Evolutionary conservation across 2,329 filamentous ascomycete species (phyloP).

Genomic region (Tolypocladium capitatum): DNA sequence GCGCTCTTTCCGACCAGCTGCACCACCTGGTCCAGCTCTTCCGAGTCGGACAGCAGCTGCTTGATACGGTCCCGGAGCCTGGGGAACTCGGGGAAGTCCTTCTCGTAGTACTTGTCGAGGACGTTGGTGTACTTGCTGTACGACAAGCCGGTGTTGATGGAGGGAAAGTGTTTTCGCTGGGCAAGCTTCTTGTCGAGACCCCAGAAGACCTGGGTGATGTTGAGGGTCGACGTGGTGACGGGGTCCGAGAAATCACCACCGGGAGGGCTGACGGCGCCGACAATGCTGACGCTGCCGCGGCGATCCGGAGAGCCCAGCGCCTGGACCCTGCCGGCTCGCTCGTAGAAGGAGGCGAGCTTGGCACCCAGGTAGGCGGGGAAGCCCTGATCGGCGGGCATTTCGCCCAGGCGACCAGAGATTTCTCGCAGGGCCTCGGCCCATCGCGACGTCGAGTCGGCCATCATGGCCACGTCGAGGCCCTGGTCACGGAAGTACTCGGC

Average conservation of each 20-base stretch:
- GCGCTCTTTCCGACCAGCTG: slow-evolving; percentile 97
- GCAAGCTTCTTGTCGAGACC: slow-evolving; percentile 99
- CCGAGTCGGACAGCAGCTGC: slow-evolving; percentile 85
- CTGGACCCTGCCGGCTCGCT: slow-evolving; percentile 81
- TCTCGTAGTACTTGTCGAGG: slow-evolving; percentile 88
- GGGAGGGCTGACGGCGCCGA: slow-evolving; percentile 91
- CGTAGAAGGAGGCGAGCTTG: slow-evolving; percentile 98
- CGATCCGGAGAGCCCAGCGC: slow-evolving; percentile 81
- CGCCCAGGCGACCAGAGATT: slow-evolving; percentile 93
- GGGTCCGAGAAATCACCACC: slow-evolving; percentile 99
- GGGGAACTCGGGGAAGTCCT: slow-evolving; percentile 88
- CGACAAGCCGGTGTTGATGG: slow-evolving; percentile 85
- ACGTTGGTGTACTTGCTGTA: slow-evolving; percentile 93
- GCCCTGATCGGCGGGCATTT: slow-evolving; percentile 99
- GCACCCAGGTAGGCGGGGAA: slow-evolving; percentile 95
- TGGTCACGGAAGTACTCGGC: slow-evolving; percentile 96
- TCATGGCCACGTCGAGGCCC: slow-evolving; percentile 97
- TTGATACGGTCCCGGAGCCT: slow-evolving; percentile 84
- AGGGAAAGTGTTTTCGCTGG: slow-evolving; percentile 97
- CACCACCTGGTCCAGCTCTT: slow-evolving; percentile 96
- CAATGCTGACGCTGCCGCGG: slow-evolving; percentile 87
- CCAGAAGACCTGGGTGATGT: slow-evolving; percentile 99
- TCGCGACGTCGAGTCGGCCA: slow-evolving; percentile 95
- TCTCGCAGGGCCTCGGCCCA: slow-evolving; percentile 99
- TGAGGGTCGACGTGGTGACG: slow-evolving; percentile 81